A percentile compares a stretch with the other conserved stretches of the same genome.
Conservation (phyloP, 805 yeast genomes). For the Candida methanosorbosa region DNA sequence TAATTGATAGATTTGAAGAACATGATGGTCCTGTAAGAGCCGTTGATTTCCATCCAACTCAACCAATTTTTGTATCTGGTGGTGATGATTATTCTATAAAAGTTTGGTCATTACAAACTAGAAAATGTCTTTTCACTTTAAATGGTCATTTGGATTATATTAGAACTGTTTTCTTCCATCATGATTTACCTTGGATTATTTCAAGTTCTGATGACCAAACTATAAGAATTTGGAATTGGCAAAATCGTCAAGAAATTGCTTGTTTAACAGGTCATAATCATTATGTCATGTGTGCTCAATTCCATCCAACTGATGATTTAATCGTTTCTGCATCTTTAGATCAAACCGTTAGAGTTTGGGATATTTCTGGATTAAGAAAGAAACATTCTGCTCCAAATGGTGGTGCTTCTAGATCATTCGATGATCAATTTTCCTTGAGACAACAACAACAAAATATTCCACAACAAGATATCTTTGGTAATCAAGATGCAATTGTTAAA, state of each 20-base stretch:
- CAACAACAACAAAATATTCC: constrained; percentile 53
- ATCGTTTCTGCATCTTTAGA: constrained; percentile 94
- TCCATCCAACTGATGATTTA: constrained; percentile 92
- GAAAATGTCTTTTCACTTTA: constrained; percentile 86
- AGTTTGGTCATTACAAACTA: constrained; percentile 91
- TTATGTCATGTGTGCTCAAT: constrained; percentile 96
- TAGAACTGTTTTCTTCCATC: constrained; percentile 90
- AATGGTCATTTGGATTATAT: constrained; percentile 94
- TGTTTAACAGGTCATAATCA: constrained; percentile 97
- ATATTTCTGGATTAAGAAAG: constrained; percentile 88
- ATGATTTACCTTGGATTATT: constrained; percentile 94
- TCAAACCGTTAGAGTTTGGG: constrained; percentile 99
- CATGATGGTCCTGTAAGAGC: constrained; percentile 98
- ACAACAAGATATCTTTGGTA: constrained; percentile 90
- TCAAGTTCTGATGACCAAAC: constrained; percentile 98
- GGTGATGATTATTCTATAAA: constrained; percentile 94
- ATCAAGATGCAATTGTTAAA: constrained; percentile 88
- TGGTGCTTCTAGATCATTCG: constrained; percentile 30
- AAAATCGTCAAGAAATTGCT: constrained; percentile 94
- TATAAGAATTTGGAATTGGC: constrained; percentile 99
- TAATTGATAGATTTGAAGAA: constrained; percentile 93
- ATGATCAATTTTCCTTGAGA: constrained; percentile 38
- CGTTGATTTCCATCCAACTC: constrained; percentile 95
- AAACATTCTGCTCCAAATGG: constrained; percentile 74
- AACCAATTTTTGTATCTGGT: constrained; percentile 93